These are phyloP conservation scores for Penicillium oxalicum DNA, from an alignment of 2,329 filamentous ascomycete genomes.

Conservation along the genomic window DNA sequence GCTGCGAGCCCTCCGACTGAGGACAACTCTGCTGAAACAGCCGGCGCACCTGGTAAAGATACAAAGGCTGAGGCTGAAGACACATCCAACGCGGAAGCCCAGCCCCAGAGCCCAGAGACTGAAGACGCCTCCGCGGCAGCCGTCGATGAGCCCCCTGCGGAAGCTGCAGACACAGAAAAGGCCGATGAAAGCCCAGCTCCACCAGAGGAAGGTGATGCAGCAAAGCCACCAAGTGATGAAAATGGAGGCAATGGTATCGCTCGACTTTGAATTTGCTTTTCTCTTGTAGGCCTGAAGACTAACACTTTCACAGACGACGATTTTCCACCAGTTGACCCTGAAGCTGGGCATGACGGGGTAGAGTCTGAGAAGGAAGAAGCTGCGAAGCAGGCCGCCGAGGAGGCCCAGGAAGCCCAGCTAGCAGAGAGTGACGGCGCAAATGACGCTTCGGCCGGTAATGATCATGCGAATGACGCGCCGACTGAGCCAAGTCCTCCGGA, in stretches of 20 bases:
- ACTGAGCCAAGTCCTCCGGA: slow-evolving; percentile 3
- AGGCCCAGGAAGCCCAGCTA: slow-evolving; percentile 23
- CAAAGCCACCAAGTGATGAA: slow-evolving; percentile 10
- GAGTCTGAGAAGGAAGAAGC: slow-evolving; percentile 31
- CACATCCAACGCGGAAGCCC: slow-evolving; percentile 15
- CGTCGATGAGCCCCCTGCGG: slow-evolving; percentile 13
- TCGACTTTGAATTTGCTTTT: neutral
- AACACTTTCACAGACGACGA: slow-evolving; percentile 24
- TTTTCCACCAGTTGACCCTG: slow-evolving; percentile 30
- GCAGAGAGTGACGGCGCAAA: slow-evolving; percentile 7
- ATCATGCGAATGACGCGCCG: slow-evolving; percentile 1
- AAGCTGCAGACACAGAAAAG: slow-evolving; percentile 15
- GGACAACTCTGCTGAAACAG: slow-evolving; percentile 12
- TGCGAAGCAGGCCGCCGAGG: slow-evolving; percentile 28
- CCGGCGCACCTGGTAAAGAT: slow-evolving; percentile 19
- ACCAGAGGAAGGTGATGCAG: slow-evolving; percentile 9
- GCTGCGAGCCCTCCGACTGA: slow-evolving; percentile 20
- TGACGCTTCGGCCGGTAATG: slow-evolving; percentile 6
- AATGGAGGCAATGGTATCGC: slow-evolving; percentile 21
- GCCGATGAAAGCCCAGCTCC: slow-evolving; percentile 11
- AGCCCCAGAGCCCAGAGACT: slow-evolving; percentile 14
- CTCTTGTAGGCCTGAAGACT: neutral
- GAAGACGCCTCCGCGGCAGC: slow-evolving; percentile 12
- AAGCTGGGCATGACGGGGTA: slow-evolving; percentile 26
- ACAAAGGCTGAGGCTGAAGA: slow-evolving; percentile 20